Evolutionary conservation across 2,329 filamentous ascomycete genomes (phyloP).

Genomic region (Exophiala calicioides): DNA sequence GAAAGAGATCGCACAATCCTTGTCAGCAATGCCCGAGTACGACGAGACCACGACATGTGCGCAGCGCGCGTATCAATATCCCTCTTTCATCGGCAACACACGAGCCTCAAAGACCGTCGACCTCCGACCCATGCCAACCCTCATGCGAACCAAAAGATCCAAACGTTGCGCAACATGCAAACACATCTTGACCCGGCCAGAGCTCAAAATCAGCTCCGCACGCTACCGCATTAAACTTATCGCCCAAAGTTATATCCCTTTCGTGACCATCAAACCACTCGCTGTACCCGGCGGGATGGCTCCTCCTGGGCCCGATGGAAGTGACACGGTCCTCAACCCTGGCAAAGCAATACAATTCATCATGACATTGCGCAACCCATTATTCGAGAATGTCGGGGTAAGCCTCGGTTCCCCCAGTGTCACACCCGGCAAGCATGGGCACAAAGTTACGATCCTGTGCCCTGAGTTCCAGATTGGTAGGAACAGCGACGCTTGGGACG

Average conservation of each 20-base stretch:
- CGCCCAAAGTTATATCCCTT: conserved; percentile 83
- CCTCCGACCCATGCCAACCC: conserved; percentile 76
- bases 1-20: conserved; percentile 20
- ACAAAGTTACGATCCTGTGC: conserved; percentile 86
- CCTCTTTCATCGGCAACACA: conserved; percentile 42
- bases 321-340: conserved; percentile 50
- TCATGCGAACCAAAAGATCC: conserved; percentile 86
- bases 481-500: conserved; percentile 92
- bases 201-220: conserved; percentile 83
- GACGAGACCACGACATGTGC: conserved; percentile 21
- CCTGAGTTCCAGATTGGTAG: conserved; percentile 92
- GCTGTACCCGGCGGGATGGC: conserved; percentile 33
- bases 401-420: conserved; percentile 80
- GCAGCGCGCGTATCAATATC: conserved; percentile 50
- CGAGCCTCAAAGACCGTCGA: conserved; percentile 66
- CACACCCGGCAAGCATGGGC: conserved; percentile 74
- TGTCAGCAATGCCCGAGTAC: conserved; percentile 15
- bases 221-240: conserved; percentile 91
- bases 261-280: conserved; percentile 66
- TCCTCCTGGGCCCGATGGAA: conserved; percentile 30
- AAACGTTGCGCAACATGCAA: conserved; percentile 91
- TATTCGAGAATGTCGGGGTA: conserved; percentile 87
- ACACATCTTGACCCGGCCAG: conserved; percentile 92
- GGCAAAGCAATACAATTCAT: conserved; percentile 71
- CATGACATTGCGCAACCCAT: conserved; percentile 86